Base-by-base conservation (phyloP, 2,329 filamentous ascomycete species). In the Penicillium sp. region DNA sequence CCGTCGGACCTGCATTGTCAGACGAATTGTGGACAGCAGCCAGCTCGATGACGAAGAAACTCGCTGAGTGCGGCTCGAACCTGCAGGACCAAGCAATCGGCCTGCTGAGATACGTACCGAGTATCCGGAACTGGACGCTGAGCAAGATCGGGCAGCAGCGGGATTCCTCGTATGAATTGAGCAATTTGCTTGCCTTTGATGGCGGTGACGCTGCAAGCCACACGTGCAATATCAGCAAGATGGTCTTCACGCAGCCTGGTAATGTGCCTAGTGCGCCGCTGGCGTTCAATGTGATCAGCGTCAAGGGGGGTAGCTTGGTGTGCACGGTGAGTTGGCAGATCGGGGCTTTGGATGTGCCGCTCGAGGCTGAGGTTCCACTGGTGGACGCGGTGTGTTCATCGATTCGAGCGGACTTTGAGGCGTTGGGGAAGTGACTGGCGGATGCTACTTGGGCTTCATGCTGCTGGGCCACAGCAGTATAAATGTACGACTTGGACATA, bases 201-300 rank as follows among this genome's bases (percentile, higher is more conserved):
- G 47, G 41, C 11, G 41, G 19, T 20, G 35, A 19, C 3, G 29
- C 21, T 7, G 7, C 7, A 23, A n/a, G 11, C 3, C 39, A 37
- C 1, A 23, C 28, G 2, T 43, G 23, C 39, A 34, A 37, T 7
- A 53, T 74, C 2, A 57, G 51, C 7, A 56, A 67, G 15, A 60
- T 72, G 53, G 41, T 72, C 1, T 75, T 75, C 48, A 62, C 64
- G 4, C 70, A 73, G 43, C 71, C 72, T 2, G 71, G 65, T 0
- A 62, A 69, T 43, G 64, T 59, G 2, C 48, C 50, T 4, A 64
- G 67, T 7, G 47, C 58, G 4, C 62, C 69, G 4, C 45, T 75
- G 21, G 59, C 54, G 19, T 67, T 75, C 45, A 72, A 69, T 45
- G 34, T 72, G 2, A 62, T 68, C 1, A 70, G 64, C 42, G 57